These are phyloP conservation scores for Arxiozyma slooffiae DNA, from an alignment of 1,139 yeast species.

Conservation along the genomic window DNA sequence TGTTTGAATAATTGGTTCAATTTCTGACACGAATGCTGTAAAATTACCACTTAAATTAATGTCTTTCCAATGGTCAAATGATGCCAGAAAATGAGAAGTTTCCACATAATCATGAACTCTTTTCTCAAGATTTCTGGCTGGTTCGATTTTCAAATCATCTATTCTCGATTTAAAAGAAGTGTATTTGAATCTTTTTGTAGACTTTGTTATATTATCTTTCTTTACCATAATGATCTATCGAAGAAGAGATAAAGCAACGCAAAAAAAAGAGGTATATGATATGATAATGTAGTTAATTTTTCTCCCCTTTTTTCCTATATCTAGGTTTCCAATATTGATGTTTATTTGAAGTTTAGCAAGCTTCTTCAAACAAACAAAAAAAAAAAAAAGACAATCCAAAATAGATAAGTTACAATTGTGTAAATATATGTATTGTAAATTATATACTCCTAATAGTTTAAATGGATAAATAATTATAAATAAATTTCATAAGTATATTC, in stretches of 20 bases:
- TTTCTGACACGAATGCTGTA: slow-evolving; percentile 49
- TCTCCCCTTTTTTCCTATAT: too few species aligned
- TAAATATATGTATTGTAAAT: background rate
- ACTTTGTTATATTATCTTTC: slow-evolving; percentile 41
- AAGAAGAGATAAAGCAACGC: too few species aligned
- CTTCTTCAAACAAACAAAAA: background rate
- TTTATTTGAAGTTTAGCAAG: background rate
- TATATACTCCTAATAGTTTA: too few species aligned
- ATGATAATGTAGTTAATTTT: background rate
- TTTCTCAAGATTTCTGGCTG: slow-evolving; percentile 52
- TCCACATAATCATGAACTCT: slow-evolving; percentile 65
- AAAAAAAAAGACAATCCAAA: too few species aligned
- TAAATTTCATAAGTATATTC: too few species aligned
- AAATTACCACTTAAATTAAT: slow-evolving; percentile 70
- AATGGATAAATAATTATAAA: too few species aligned
- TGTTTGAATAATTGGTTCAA: slow-evolving; percentile 51
- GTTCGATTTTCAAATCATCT: slow-evolving; percentile 79
- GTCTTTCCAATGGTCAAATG: slow-evolving; percentile 82
- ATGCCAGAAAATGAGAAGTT: slow-evolving; percentile 66
- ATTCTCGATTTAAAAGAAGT: slow-evolving; percentile 74
- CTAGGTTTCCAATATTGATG: too few species aligned
- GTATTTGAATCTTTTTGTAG: slow-evolving; percentile 53
- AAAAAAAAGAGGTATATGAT: background rate
- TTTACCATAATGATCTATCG: slow-evolving; percentile 10
- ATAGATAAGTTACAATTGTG: background rate